Evolutionary conservation across 768 basidiomycete species (phyloP).

Genomic region (Suillus sp.): DNA sequence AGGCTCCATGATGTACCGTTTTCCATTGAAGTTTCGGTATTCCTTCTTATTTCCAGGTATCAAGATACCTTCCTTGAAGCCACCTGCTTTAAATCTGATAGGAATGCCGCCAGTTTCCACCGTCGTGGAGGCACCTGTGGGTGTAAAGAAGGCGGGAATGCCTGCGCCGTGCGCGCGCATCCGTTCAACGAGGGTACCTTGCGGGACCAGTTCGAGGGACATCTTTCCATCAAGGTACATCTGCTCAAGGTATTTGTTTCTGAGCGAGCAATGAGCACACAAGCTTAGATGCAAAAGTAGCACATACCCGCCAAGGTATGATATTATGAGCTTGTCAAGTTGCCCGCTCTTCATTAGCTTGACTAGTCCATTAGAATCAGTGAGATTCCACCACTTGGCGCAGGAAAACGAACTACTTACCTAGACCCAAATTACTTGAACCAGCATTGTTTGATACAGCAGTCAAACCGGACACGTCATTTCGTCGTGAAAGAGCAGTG

Average conservation of each 20-base stretch:
- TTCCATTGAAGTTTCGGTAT: constrained; percentile 66
- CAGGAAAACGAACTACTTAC: constrained; percentile 33
- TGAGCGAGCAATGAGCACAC: constrained; percentile 27
- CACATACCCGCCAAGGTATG: constrained; percentile 78
- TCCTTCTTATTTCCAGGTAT: constrained; percentile 74
- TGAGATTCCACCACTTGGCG: not conserved
- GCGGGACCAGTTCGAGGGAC: constrained; percentile 81
- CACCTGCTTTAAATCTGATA: constrained; percentile 69
- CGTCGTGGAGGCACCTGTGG: constrained; percentile 78
- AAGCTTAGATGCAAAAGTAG: not conserved
- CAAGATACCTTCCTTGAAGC: constrained; percentile 61
- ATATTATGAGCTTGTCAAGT: constrained; percentile 77
- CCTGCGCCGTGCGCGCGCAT: constrained; percentile 82
- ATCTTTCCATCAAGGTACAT: constrained; percentile 76
- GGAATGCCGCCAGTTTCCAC: constrained; percentile 75
- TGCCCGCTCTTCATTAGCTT: constrained; percentile 70
- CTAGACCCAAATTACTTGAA: constrained; percentile 62
- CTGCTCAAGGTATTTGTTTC: constrained; percentile 79
- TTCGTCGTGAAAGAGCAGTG: constrained; percentile 65
- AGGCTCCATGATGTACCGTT: constrained; percentile 73
- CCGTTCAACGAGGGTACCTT: constrained; percentile 84
- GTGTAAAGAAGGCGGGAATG: constrained; percentile 85
- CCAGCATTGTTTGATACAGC: constrained; percentile 89
- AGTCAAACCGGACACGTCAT: constrained; percentile 66
- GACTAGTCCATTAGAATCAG: constrained; percentile 41